Evolutionary conservation across 164 flowering plant genomes (phyloP), one percentile per base, ranked within the genome.

Genomic region (Cinnamomum chago): DNA sequence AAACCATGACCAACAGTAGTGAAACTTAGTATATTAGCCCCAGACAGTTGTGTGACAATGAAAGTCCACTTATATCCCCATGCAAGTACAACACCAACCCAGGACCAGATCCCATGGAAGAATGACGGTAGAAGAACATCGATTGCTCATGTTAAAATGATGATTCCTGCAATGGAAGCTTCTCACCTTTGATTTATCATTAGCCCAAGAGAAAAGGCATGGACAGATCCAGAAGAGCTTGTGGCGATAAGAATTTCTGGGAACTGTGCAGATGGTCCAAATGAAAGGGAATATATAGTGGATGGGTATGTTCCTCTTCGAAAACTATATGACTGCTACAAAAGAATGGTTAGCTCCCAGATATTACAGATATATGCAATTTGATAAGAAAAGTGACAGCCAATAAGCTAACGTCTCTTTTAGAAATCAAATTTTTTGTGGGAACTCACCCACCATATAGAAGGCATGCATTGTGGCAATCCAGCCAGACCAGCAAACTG

Each of bases 231-330:
- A n/a, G n/a, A n/a, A n/a, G n/a, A n/a, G n/a, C n/a, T n/a, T n/a
- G n/a, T n/a, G n/a, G n/a, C n/a, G n/a, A n/a, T n/a, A n/a, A n/a
- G n/a, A n/a, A n/a, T n/a, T n/a, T n/a, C n/a, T n/a, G n/a, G n/a
- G n/a, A n/a, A n/a, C n/a, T n/a, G n/a, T n/a, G n/a, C n/a, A n/a
- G n/a, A n/a, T n/a, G n/a, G n/a, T n/a, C n/a, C n/a, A 83, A 94
- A 91, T 68, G 97, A 89, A 81, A 94, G 78, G 70, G 97, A 91
- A 83, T 79, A 92, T 81, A 94, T 92, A n/a, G 90, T 86, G 69
- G 98, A 91, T 70, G 93, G 86, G 72, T 91, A 94, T 72, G 96
- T 81, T 11, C 98, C 98, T 81, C 98, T 90, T 70, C 98, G 86
- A 76, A 94, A 94, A 81, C 96, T 92, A 77, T 86, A 91, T 18